These are phyloP conservation scores for Stenocarpella maydis DNA, from an alignment of 2,329 filamentous ascomycete species.

Conservation along the genomic window DNA sequence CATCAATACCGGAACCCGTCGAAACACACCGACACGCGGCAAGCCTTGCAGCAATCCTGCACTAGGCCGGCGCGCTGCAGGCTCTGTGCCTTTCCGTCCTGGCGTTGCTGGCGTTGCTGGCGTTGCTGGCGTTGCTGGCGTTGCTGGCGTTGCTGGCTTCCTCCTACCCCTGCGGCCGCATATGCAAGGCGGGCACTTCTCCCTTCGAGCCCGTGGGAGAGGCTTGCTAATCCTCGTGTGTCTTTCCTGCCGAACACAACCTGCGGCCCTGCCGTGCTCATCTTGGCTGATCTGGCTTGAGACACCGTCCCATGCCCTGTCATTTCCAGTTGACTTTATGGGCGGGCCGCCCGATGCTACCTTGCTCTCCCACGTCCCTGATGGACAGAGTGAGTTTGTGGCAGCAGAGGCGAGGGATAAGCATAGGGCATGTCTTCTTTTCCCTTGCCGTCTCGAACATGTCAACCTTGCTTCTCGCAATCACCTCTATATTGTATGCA, in stretches of 20 bases:
- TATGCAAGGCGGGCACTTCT: conserved; percentile 27
- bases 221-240: conserved; percentile 7
- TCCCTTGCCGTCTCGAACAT: conserved; percentile 30
- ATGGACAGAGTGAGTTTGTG: neutral
- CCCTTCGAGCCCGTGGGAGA: conserved; percentile 12
- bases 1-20: conserved; percentile 13
- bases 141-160: too few relatives aligned
- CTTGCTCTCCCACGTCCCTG: neutral
- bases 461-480: conserved; percentile 20
- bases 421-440: conserved; percentile 23
- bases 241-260: neutral
- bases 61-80: conserved; percentile 9
- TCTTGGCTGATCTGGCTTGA: conserved; percentile 18
- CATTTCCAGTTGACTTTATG: conserved; percentile 20
- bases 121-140: too few relatives aligned
- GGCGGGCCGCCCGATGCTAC: conserved; percentile 14
- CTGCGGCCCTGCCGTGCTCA: neutral
- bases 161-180: conserved; percentile 26
- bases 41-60: conserved; percentile 34
- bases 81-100: conserved; percentile 2
- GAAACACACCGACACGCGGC: conserved; percentile 25
- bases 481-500: conserved; percentile 2
- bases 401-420: conserved; percentile 17
- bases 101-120: too few relatives aligned
- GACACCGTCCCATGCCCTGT: conserved; percentile 16